Percentiles rank a stretch among this genome's conserved stretches.
Conservation (phyloP, 305 asterid species). For the Fraxinus floribunda region DNA sequence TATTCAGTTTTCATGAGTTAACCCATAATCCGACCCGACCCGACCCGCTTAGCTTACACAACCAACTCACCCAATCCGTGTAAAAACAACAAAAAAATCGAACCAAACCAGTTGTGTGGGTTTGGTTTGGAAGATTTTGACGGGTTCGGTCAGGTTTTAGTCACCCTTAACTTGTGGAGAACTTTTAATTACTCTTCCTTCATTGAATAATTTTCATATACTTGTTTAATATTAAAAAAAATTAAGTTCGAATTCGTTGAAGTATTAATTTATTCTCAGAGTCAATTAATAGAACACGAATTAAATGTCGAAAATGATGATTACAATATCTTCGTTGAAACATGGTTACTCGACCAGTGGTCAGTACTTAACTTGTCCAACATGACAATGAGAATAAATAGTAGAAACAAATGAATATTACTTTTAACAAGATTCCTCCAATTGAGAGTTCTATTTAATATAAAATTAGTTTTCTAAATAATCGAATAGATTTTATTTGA, state of each 20-base stretch:
- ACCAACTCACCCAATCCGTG: too few relatives aligned
- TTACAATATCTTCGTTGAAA: background rate
- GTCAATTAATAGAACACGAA: background rate
- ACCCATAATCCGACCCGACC: too few relatives aligned
- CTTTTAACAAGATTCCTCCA: background rate
- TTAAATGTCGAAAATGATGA: background rate
- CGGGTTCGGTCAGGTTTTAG: too few relatives aligned
- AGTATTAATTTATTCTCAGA: background rate
- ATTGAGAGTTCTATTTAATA: background rate
- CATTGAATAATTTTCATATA: background rate
- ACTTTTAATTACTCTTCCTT: background rate
- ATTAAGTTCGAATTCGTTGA: background rate
- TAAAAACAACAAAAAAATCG: too few relatives aligned
- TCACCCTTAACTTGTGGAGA: background rate
- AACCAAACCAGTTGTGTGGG: too few relatives aligned
- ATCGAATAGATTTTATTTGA: background rate
- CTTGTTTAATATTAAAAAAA: background rate
- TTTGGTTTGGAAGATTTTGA: too few relatives aligned
- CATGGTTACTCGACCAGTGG: background rate
- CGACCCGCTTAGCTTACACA: too few relatives aligned
- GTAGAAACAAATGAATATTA: background rate
- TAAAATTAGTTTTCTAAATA: background rate
- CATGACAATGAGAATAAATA: background rate
- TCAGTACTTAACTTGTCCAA: background rate
- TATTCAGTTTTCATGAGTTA: too few relatives aligned